These are phyloP conservation scores for Domatiomyces catenatus DNA, from an alignment of 2,329 filamentous ascomycete species.

Conservation along the genomic window DNA sequence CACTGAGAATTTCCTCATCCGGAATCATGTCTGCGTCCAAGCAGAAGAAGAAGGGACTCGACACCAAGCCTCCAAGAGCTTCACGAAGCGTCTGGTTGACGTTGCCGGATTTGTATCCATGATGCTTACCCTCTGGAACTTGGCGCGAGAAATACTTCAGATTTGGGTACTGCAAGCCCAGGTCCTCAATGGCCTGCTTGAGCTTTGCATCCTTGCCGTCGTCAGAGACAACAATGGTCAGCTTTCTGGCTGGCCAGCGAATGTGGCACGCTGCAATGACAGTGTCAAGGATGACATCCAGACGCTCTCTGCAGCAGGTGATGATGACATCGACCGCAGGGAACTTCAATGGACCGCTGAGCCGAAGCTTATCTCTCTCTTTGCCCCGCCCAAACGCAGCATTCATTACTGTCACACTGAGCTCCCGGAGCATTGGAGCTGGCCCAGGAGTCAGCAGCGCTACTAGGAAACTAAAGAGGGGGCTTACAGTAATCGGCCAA, in stretches of 20 bases:
- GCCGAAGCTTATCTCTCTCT: conserved; percentile 1
- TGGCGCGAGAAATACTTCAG: conserved; percentile 28
- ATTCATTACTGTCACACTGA: neutral
- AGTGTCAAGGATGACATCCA: conserved; percentile 40
- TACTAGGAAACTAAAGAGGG: neutral
- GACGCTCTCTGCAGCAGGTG: conserved; percentile 41
- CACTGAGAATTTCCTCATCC: conserved; percentile 22
- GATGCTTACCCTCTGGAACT: conserved; percentile 25
- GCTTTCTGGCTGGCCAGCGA: conserved; percentile 38
- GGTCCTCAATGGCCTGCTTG: conserved; percentile 21
- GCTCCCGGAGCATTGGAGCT: neutral
- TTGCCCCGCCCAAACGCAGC: neutral
- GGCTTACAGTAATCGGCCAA: neutral
- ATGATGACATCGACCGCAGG: conserved; percentile 42
- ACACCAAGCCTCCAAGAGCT: conserved; percentile 33
- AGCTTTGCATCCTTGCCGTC: conserved; percentile 28
- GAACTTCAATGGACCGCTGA: conserved; percentile 25
- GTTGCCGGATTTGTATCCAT: conserved; percentile 26
- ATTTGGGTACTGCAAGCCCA: conserved; percentile 23
- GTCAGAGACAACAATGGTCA: conserved; percentile 39
- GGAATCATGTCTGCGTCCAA: conserved; percentile 50
- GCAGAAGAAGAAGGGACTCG: conserved; percentile 43
- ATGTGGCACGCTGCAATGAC: conserved; percentile 35
- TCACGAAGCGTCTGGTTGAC: conserved; percentile 39
- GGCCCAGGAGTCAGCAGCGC: neutral